Percentiles rank a stretch among this genome's conserved stretches.
Conservation (phyloP, 1,139 yeast genomes). For the Protomyces inundatus region DNA sequence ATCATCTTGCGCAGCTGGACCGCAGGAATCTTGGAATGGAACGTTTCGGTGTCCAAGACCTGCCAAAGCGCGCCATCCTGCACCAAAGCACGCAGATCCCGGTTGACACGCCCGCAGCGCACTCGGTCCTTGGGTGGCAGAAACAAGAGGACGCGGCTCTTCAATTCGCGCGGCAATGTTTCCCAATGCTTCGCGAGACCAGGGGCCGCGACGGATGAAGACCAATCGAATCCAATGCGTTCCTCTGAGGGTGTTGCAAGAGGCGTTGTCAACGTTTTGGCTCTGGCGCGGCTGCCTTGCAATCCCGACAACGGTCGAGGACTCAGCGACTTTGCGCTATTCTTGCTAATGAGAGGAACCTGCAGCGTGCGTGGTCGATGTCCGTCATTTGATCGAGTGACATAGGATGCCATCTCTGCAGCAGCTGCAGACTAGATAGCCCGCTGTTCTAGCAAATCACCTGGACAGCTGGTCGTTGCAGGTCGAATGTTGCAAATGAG, state of each 20-base stretch:
- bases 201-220: neutral
- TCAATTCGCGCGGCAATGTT: constrained; percentile 30
- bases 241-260: constrained; percentile 15
- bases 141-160: constrained; percentile 18
- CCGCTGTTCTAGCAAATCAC: too few species aligned
- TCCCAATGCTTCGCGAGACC: constrained; percentile 36
- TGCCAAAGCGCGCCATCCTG: constrained; percentile 32
- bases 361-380: too few species aligned
- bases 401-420: too few species aligned
- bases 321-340: too few species aligned
- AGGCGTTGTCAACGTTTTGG: constrained; percentile 18
- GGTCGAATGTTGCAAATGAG: too few species aligned
- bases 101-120: constrained; percentile 2
- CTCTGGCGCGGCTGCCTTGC: neutral
- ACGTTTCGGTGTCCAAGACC: constrained; percentile 25
- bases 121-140: constrained; percentile 20
- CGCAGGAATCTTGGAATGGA: constrained; percentile 25
- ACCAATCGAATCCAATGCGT: neutral
- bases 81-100: constrained; percentile 15
- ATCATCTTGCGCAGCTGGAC: constrained; percentile 25
- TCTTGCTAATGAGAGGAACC: too few species aligned
- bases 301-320: neutral
- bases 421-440: too few species aligned
- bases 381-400: too few species aligned
- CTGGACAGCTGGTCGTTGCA: too few species aligned